Evolutionary conservation across 768 basidiomycete species (phyloP).

Genomic region (Mrakia blollopis): DNA sequence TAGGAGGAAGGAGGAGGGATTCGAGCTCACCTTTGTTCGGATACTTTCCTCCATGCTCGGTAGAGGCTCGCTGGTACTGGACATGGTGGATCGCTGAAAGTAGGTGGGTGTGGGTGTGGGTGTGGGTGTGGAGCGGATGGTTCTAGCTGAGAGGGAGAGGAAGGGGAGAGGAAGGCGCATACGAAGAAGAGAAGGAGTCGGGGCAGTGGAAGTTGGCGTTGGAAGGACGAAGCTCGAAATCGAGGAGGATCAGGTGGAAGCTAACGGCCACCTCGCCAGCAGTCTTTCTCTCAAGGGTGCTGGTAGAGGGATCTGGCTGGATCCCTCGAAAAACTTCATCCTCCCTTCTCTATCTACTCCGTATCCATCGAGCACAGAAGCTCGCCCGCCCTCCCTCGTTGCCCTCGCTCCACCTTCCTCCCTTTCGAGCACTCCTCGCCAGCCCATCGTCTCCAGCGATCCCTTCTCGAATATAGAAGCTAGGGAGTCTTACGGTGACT

Average conservation of each 20-base stretch:
- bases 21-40: constrained; percentile 8
- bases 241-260: background rate
- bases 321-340: no score
- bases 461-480: no score
- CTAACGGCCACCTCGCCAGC: background rate
- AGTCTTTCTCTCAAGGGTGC: no score
- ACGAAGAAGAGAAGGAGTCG: background rate
- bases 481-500: no score
- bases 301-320: no score
- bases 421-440: no score
- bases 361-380: no score
- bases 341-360: no score
- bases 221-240: no score
- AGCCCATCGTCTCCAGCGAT: no score
- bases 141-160: background rate
- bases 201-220: background rate
- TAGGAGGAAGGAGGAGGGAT: background rate
- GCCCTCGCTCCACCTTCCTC: no score
- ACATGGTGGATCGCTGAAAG: background rate
- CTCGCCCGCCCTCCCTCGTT: no score
- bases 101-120: background rate
- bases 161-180: constrained; percentile 9
- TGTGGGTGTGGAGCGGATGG: background rate
- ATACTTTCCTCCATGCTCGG: constrained; percentile 4
- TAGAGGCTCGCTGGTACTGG: background rate